Base-by-base conservation (phyloP, 2,329 filamentous ascomycete species). In the Fusarium oxysporum region DNA sequence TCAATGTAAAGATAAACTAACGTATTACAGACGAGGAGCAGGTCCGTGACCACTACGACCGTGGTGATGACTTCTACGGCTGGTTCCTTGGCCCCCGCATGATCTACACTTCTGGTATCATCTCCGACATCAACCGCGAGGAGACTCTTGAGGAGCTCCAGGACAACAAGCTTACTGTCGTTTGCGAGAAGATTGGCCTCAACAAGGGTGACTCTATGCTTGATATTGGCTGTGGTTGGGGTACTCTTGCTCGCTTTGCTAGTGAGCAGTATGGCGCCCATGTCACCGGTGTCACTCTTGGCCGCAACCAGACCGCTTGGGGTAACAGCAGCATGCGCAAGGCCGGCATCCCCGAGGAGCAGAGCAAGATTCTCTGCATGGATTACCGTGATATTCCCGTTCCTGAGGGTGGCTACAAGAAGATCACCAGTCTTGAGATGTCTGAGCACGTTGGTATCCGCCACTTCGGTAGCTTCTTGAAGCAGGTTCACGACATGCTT, bases 81-180 rank as follows among this genome's bases (percentile, higher is more conserved):
- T 99, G 95, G 95, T 98, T 98, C 89, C 90, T 98, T 72, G 96
- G 96, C 70, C 96, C 96, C 67, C 95, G 96, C 80, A 99, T 98
- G 96, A 94, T 98, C 84, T 98, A 98, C 87, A 99, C 96, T 57
- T 97, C 94, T 56, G 96, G 96, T 78, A 87, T 99, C 79, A 97
- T 99, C 81, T 92, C 93, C 70, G 95, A 98, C 83, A 90, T 93
- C 82, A 91, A 92, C 83, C 89, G 88, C 76, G 96, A 98, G 85
- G 96, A 98, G 86, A 90, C 91, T 38, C 92, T 99, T 32, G 96
- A 99, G 85, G 89, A 98, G 85, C 90, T 98, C 50, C 96, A 98
- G 86, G 96, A 98, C 84, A 98, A 98, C 90, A 98, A 99, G 86
- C 87, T 98, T 78, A 92, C 93, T 75, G 88, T 97, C 77, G 96